These are phyloP conservation scores for Geranium incanum DNA, from an alignment of 441 rosid genomes.

Conservation along the genomic window DNA sequence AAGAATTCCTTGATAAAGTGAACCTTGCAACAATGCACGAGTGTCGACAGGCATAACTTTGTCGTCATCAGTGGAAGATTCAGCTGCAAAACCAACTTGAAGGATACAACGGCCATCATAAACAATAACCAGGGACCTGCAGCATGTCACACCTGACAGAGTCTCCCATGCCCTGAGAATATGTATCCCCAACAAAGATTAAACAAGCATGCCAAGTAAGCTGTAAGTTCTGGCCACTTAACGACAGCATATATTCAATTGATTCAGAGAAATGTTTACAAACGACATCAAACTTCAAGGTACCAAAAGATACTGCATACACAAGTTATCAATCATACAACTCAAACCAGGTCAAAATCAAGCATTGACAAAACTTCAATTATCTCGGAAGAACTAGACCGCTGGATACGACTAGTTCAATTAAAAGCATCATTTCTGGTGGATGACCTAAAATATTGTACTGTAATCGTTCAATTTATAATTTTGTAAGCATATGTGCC, in stretches of 20 bases:
- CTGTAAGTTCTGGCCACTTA: neutral
- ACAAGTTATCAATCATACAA: neutral
- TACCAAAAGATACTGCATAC: neutral
- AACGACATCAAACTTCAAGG: neutral
- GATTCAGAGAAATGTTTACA: neutral
- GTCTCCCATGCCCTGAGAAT: slow-evolving; percentile 71
- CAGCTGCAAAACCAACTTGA: slow-evolving; percentile 71
- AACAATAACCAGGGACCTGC: slow-evolving; percentile 61
- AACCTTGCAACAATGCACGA: slow-evolving; percentile 50
- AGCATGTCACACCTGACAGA: slow-evolving; percentile 53
- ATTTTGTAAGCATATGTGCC: neutral
- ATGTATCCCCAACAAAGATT: slow-evolving; percentile 15
- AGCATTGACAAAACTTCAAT: neutral
- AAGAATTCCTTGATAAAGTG: slow-evolving; percentile 54
- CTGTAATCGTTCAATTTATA: neutral
- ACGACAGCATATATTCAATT: neutral
- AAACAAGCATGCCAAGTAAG: neutral
- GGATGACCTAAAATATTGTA: neutral
- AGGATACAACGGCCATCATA: slow-evolving; percentile 46
- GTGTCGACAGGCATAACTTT: slow-evolving; percentile 46
- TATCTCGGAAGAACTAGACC: neutral
- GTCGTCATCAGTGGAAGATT: slow-evolving; percentile 30
- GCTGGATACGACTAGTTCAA: neutral
- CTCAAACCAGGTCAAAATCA: neutral
- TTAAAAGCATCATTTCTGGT: neutral